These are phyloP conservation scores for Coemansia sp. DNA, from an alignment of 192 early-diverging fungal species.

Conservation along the genomic window DNA sequence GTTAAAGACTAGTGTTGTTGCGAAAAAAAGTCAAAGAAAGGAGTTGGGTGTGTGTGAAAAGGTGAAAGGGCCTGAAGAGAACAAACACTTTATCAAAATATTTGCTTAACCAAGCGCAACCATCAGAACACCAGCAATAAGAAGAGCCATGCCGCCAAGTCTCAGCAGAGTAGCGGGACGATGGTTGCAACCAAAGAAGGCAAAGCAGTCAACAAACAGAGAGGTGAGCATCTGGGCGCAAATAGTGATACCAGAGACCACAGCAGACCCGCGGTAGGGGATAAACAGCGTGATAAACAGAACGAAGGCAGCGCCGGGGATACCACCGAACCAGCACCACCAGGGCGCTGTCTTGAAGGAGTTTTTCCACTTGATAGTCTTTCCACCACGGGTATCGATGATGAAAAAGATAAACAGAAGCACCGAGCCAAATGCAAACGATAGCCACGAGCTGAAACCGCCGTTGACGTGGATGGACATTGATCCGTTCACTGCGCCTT, in stretches of 20 bases:
- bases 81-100: not conserved
- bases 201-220: slow-evolving; percentile 47
- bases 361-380: slow-evolving; percentile 46
- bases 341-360: slow-evolving; percentile 46
- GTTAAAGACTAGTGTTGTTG: not conserved
- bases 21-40: not conserved
- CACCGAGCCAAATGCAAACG: slow-evolving; percentile 48
- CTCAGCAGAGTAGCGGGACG: slow-evolving; percentile 38
- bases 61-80: not conserved
- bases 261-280: slow-evolving; percentile 50
- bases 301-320: slow-evolving; percentile 47
- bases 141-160: slow-evolving; percentile 25
- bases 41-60: not conserved
- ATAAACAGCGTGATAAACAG: slow-evolving; percentile 54
- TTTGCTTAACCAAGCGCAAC: slow-evolving; percentile 37
- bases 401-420: slow-evolving; percentile 50
- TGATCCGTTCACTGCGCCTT: slow-evolving; percentile 50
- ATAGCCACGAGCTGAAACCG: slow-evolving; percentile 49
- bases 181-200: slow-evolving; percentile 46
- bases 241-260: slow-evolving; percentile 51
- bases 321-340: slow-evolving; percentile 54
- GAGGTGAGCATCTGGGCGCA: slow-evolving; percentile 53
- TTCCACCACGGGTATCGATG: slow-evolving; percentile 48
- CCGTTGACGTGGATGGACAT: slow-evolving; percentile 49
- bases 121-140: slow-evolving; percentile 55